Evolutionary conservation across 345 rosid genomes (phyloP).

Genomic region (Lepidium aucheri): DNA sequence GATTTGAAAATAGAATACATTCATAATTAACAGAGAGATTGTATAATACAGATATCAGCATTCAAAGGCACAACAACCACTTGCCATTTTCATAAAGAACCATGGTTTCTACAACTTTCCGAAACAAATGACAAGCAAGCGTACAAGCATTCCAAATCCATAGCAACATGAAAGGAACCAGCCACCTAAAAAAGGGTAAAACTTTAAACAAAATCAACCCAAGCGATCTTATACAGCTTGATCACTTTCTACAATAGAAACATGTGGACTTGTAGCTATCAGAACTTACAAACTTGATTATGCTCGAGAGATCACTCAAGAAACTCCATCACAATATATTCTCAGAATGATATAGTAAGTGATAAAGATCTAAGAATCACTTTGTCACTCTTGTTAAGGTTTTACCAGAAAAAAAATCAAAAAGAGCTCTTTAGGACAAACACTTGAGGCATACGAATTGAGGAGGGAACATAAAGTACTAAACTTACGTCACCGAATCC

Average conservation of each 20-base stretch:
- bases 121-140: not conserved
- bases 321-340: not conserved
- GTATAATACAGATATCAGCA: not conserved
- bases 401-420: not conserved
- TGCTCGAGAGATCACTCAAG: too few species aligned
- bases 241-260: not conserved
- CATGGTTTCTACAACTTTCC: not conserved
- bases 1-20: not conserved
- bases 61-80: not conserved
- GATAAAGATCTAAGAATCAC: not conserved
- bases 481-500: too few species aligned
- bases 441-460: not conserved
- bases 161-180: not conserved
- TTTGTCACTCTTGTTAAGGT: not conserved
- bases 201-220: not conserved
- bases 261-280: not conserved
- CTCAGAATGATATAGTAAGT: not conserved
- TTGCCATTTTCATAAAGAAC: not conserved
- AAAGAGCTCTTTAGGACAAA: not conserved
- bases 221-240: not conserved
- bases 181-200: not conserved
- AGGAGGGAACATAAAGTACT: not conserved
- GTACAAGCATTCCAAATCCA: not conserved
- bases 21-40: not conserved
- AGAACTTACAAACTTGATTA: too few species aligned